A percentile compares a stretch with the other conserved stretches of the same genome.
These are phyloP conservation scores for Acanthamoeba healyi DNA, from an alignment of 208 protist genomes.

Conservation along the genomic window DNA sequence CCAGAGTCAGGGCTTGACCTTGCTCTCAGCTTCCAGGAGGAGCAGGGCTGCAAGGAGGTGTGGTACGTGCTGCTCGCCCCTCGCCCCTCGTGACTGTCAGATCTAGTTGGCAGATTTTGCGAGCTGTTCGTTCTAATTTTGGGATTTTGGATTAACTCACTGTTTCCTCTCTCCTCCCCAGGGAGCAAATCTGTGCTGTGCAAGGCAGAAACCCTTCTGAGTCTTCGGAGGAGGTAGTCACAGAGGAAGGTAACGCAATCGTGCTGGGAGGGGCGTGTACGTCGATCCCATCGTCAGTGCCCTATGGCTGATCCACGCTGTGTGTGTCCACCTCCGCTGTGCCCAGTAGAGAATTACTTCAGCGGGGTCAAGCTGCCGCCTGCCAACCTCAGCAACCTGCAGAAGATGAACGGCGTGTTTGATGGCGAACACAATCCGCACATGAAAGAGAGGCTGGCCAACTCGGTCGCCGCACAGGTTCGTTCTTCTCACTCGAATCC, in stretches of 20 bases:
- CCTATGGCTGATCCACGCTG: not conserved
- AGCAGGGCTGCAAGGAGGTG: constrained; percentile 82
- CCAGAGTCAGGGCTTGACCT: constrained; percentile 84
- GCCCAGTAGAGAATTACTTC: not conserved
- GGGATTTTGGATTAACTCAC: too few relatives aligned
- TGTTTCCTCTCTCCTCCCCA: not conserved
- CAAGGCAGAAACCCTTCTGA: constrained; percentile 25
- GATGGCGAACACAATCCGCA: constrained; percentile 30
- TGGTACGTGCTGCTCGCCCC: too few relatives aligned
- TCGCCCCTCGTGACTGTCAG: too few relatives aligned
- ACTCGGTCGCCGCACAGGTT: constrained; percentile 31
- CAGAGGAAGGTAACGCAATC: constrained; percentile 1
- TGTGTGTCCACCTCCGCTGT: not conserved
- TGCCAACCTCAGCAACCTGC: constrained; percentile 67
- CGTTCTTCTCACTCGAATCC: not conserved
- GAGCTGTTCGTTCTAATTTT: too few relatives aligned
- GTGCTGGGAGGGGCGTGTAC: not conserved
- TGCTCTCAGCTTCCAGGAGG: constrained; percentile 87
- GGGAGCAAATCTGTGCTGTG: constrained; percentile 64
- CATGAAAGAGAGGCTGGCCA: constrained; percentile 20
- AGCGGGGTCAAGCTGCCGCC: constrained; percentile 57
- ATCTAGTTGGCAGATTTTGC: too few relatives aligned
- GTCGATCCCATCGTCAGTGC: too few relatives aligned
- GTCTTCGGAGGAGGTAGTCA: constrained; percentile 32
- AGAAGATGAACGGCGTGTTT: constrained; percentile 68